A percentile compares a stretch with the other conserved stretches of the same genome.
These are phyloP conservation scores for Pythium biforme DNA, from an alignment of 352 stramenopile genomes.

Conservation along the genomic window DNA sequence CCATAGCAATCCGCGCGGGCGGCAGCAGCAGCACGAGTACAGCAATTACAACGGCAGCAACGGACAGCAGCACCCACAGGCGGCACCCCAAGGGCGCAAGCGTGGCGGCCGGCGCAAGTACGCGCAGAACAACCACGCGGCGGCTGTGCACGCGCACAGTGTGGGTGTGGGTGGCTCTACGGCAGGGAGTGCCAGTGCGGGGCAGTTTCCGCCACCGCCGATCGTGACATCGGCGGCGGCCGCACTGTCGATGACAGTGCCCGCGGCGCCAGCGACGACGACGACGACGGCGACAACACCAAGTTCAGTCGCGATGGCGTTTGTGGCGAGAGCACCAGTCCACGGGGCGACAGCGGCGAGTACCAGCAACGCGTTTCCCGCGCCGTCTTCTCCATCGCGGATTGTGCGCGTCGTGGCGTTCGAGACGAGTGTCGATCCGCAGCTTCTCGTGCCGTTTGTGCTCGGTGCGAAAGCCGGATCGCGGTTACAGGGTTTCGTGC, in stretches of 20 bases:
- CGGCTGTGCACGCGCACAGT: too few relatives aligned
- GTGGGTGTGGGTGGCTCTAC: too few relatives aligned
- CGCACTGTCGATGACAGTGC: neutral
- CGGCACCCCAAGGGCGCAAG: neutral
- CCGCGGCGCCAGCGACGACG: neutral
- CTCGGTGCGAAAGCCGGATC: slow-evolving; percentile 39
- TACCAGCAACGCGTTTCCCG: neutral
- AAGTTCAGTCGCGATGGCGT: neutral
- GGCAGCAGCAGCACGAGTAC: neutral
- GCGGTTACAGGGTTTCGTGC: slow-evolving; percentile 64
- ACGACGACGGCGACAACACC: slow-evolving; percentile 13
- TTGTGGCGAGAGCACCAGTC: too few relatives aligned
- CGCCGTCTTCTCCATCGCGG: slow-evolving; percentile 1
- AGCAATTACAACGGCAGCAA: neutral
- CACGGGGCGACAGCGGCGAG: too few relatives aligned
- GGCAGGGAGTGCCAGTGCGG: neutral
- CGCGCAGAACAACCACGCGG: neutral
- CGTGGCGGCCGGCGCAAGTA: slow-evolving; percentile 13
- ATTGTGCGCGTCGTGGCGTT: slow-evolving; percentile 36
- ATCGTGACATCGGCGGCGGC: slow-evolving; percentile 13
- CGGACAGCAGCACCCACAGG: neutral
- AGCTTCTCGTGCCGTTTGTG: slow-evolving; percentile 44
- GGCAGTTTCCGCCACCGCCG: slow-evolving; percentile 16
- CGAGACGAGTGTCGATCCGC: slow-evolving; percentile 40
- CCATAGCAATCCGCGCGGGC: neutral